Evolutionary conservation across 371 early-diverging fungal genomes (phyloP), one percentile per base, ranked within the genome.

Genomic region (Batkoa obscura): DNA sequence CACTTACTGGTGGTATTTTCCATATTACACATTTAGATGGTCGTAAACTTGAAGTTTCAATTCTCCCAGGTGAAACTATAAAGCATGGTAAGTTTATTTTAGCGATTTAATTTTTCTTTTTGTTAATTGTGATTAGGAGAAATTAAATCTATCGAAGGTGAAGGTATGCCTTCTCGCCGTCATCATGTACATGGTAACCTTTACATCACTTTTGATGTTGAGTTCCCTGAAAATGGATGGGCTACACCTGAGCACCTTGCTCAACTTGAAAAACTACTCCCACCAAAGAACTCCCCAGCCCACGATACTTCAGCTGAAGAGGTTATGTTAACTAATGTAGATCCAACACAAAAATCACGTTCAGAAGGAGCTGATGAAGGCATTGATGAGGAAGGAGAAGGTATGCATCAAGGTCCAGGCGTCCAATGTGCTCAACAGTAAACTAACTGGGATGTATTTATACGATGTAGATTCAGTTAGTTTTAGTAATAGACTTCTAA

Each of bases 401-500:
- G 67, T 2, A 84, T 80, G 31, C 71, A 72, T 0, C 75, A 78
- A 36, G 78, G 73, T n/a, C 79, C 72, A n/a, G 83, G 83, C 45
- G 94, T 96, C 46, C 94, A 94, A 73, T 96, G 96, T 68, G 90
- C 92, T 34, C 92, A 92, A 68, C 90, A 90, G 73, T 91, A 89
- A 23, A 45, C n/a, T n/a, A n/a, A n/a, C n/a, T n/a, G n/a, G n/a
- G n/a, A n/a, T n/a, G n/a, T n/a, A n/a, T n/a, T n/a, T n/a, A n/a
- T n/a, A n/a, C n/a, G n/a, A n/a, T n/a, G n/a, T n/a, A n/a, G n/a
- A n/a, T n/a, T n/a, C n/a, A n/a, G n/a, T n/a, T n/a, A n/a, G n/a
- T n/a, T n/a, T n/a, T n/a, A n/a, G n/a, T n/a, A n/a, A n/a, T n/a
- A n/a, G n/a, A n/a, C n/a, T n/a, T n/a, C n/a, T n/a, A n/a, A n/a